These are phyloP conservation scores for Pholiota microspora DNA, from an alignment of 768 basidiomycete genomes.

Conservation along the genomic window DNA sequence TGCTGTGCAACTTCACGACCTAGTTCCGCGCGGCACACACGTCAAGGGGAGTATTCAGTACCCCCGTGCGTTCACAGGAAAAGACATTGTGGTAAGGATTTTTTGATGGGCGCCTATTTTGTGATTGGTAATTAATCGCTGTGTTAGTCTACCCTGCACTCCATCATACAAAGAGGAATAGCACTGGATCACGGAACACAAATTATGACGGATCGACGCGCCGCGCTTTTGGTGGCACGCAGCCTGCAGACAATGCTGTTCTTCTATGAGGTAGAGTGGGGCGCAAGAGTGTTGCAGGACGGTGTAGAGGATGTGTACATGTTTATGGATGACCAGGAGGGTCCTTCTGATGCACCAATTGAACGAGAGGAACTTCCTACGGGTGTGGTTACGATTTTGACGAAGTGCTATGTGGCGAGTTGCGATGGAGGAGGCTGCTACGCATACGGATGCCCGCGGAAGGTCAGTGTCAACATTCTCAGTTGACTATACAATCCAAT, in stretches of 20 bases:
- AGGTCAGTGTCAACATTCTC: constrained; percentile 32
- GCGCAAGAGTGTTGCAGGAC: constrained; percentile 76
- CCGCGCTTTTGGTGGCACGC: constrained; percentile 83
- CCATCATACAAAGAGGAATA: constrained; percentile 78
- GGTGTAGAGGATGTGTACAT: constrained; percentile 94
- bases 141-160: constrained; percentile 77
- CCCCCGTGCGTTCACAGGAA: constrained; percentile 88
- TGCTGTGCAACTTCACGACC: constrained; percentile 84
- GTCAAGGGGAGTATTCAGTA: constrained; percentile 96
- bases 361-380: constrained; percentile 77
- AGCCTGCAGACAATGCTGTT: constrained; percentile 90
- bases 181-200: constrained; percentile 63
- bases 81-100: constrained; percentile 47
- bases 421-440: constrained; percentile 86
- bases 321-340: constrained; percentile 86
- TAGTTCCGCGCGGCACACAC: constrained; percentile 83
- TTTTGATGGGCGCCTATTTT: neutral
- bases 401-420: constrained; percentile 84
- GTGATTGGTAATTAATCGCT: constrained; percentile 3
- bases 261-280: constrained; percentile 98
- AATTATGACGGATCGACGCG: constrained; percentile 64
- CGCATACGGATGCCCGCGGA: constrained; percentile 75
- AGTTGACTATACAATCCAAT: neutral
- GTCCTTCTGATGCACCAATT: constrained; percentile 49
- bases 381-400: constrained; percentile 83